Base-by-base conservation (phyloP, 345 rosid genomes). In the Brassica rapa region DNA sequence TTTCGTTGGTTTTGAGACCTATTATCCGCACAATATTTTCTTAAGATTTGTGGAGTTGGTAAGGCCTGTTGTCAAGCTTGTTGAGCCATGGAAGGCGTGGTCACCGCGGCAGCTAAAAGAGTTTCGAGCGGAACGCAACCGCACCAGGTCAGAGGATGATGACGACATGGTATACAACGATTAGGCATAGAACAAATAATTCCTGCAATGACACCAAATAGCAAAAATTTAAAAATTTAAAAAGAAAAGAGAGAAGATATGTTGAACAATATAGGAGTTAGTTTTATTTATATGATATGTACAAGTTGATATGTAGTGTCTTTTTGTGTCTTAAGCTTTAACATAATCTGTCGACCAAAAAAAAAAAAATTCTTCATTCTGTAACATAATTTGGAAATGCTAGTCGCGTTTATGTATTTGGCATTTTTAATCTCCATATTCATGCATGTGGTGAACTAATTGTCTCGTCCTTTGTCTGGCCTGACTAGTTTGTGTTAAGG, bases 71-170 rank as follows among this genome's bases (percentile, higher is more conserved):
- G 74, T 68, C 5, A 79, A 27, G 77, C 82, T 79, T 62, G 51
- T 79, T 25, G 78, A 79, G 65, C 82, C 82, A 19, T 79, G 82
- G 82, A 79, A 74, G 60, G 78, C 74, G 2, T 79, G 82, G 79
- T 79, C 82, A 1, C 82, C 82, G 0, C n/a, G 37, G 9, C 82
- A 79, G 75, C 60, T 79, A 6, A 63, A 68, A 25, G 78, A 65
- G 41, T 25, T 79, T 24, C 74, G 82, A 15, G 60, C n/a, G 10
- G 66, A 33, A 32, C 74, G 27, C 24, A 73, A 60, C 29, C 7
- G 21, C 61, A 35, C 57, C 30, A 66, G 25, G 23, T 30, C 74
- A 68, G 33, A 24, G 11, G 65, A 49, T 32, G 62, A 32, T 21
- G 62, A 63, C 1, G 5, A 29, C 5, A 21, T 63, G 29, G 21